phyloP scores from a whole-genome alignment of 169 alveolate genomes.

The Plasmodium coatneyi region DNA sequence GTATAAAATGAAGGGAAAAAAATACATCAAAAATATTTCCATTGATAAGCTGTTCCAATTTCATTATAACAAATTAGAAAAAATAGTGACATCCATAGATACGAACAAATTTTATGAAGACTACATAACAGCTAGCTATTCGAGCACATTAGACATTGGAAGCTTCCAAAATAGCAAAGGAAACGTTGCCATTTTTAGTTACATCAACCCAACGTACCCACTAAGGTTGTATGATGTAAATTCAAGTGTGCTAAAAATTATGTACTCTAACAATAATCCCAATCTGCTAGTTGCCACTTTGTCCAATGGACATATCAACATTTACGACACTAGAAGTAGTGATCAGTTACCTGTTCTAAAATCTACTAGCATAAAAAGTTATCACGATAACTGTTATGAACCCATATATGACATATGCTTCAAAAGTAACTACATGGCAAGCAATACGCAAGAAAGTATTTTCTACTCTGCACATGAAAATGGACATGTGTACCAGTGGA shows the following conservation, averaged over 20 bases:
- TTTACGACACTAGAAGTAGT: slow-evolving; percentile 56
- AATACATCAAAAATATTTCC: slow-evolving; percentile 60
- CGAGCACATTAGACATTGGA: slow-evolving; percentile 67
- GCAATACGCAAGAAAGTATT: slow-evolving; percentile 21
- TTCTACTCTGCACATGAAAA: slow-evolving; percentile 74
- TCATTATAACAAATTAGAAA: slow-evolving; percentile 66
- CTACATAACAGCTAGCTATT: slow-evolving; percentile 70
- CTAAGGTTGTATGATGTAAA: slow-evolving; percentile 44
- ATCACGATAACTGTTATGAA: slow-evolving; percentile 63
- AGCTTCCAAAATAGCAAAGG: slow-evolving; percentile 69
- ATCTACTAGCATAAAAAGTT: slow-evolving; percentile 56
- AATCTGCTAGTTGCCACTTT: slow-evolving; percentile 69
- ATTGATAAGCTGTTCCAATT: slow-evolving; percentile 55
- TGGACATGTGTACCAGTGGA: slow-evolving; percentile 70
- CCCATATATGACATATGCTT: slow-evolving; percentile 66
- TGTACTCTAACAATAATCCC: slow-evolving; percentile 51
- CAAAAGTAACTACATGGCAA: slow-evolving; percentile 18
- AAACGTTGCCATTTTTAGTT: slow-evolving; percentile 67
- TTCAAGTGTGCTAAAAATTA: slow-evolving; percentile 61
- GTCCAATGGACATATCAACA: slow-evolving; percentile 53
- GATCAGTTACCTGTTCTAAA: slow-evolving; percentile 27
- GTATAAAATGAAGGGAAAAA: slow-evolving; percentile 23
- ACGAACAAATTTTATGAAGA: slow-evolving; percentile 69
- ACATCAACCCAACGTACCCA: slow-evolving; percentile 61
- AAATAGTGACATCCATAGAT: slow-evolving; percentile 66